Percentiles rank a stretch among this genome's conserved stretches.
Evolutionary conservation across 495 filamentous ascomycete genomes (phyloP).

Genomic region (Staphylotrichum longicolle): DNA sequence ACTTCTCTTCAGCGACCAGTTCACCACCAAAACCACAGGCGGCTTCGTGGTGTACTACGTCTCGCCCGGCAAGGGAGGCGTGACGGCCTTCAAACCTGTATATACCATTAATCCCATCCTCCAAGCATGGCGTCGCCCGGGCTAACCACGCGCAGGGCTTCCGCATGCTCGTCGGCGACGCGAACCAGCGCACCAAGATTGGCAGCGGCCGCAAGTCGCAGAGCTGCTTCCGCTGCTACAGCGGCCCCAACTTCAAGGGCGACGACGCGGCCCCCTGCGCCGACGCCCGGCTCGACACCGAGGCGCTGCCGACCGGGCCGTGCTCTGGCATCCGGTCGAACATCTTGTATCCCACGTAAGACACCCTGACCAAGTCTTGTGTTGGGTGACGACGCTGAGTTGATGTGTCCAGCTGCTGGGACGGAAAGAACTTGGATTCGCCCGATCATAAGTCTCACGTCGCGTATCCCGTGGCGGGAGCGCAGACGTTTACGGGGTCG

Average conservation of each 20-base stretch:
- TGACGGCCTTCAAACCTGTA: slow-evolving; percentile 41
- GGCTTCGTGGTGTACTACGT: slow-evolving; percentile 48
- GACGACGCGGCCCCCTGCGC: slow-evolving; percentile 40
- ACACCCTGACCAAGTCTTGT: not conserved
- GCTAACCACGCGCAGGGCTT: slow-evolving; percentile 35
- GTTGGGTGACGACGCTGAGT: too few relatives aligned
- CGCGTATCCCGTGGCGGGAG: slow-evolving; percentile 56
- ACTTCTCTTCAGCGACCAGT: slow-evolving; percentile 38
- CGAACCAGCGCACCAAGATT: slow-evolving; percentile 29
- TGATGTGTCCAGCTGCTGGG: slow-evolving; percentile 1
- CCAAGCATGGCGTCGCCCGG: not conserved
- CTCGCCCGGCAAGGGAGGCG: slow-evolving; percentile 33
- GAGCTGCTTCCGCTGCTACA: slow-evolving; percentile 45
- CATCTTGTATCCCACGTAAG: slow-evolving; percentile 43
- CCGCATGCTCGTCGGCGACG: slow-evolving; percentile 43
- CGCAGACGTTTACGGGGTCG: slow-evolving; percentile 26
- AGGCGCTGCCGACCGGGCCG: slow-evolving; percentile 26
- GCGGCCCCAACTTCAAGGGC: slow-evolving; percentile 37
- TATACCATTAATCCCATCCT: slow-evolving; percentile 1
- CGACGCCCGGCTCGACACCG: slow-evolving; percentile 33
- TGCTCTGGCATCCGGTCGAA: slow-evolving; percentile 43
- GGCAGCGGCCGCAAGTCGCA: slow-evolving; percentile 23
- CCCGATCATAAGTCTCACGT: slow-evolving; percentile 45
- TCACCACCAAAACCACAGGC: slow-evolving; percentile 40
- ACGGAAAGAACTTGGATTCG: slow-evolving; percentile 26